These are phyloP conservation scores for Cordyceps militaris DNA, from an alignment of 2,329 filamentous ascomycete genomes.

Conservation along the genomic window DNA sequence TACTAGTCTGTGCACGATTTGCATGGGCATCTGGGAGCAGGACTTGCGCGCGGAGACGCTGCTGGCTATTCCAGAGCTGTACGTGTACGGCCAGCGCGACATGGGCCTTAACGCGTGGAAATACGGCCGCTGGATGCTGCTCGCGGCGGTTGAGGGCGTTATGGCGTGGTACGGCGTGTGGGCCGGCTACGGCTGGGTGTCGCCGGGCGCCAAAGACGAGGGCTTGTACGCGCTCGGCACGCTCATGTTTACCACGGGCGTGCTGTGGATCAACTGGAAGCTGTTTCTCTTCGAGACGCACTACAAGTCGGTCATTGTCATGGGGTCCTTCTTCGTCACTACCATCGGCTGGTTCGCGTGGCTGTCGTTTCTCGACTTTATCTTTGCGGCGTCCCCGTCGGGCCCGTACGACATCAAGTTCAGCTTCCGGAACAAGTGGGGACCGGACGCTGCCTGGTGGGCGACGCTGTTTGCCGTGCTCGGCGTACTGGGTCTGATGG, in stretches of 20 bases:
- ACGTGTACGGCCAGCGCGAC: conserved; percentile 70
- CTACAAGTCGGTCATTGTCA: conserved; percentile 61
- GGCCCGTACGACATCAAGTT: conserved; percentile 59
- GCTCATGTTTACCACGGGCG: conserved; percentile 61
- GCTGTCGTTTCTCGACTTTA: conserved; percentile 62
- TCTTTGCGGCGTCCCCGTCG: conserved; percentile 46
- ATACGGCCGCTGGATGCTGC: conserved; percentile 72
- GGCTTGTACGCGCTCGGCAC: conserved; percentile 68
- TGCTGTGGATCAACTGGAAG: conserved; percentile 69
- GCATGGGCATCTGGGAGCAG: conserved; percentile 87
- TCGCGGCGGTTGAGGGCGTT: conserved; percentile 65
- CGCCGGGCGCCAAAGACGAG: conserved; percentile 51
- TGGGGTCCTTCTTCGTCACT: conserved; percentile 51
- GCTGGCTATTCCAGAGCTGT: conserved; percentile 87
- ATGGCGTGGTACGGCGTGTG: conserved; percentile 62
- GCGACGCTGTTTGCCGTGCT: conserved; percentile 58
- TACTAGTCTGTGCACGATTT: conserved; percentile 81
- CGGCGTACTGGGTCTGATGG: conserved; percentile 52
- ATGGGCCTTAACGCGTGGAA: conserved; percentile 66
- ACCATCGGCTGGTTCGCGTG: conserved; percentile 63
- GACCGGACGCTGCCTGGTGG: conserved; percentile 69
- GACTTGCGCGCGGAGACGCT: conserved; percentile 78
- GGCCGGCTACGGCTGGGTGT: conserved; percentile 43
- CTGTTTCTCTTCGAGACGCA: conserved; percentile 74
- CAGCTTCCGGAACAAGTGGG: conserved; percentile 61